Evolutionary conservation across 768 basidiomycete species (phyloP), one percentile per base, ranked within the genome.

Genomic region (Obba rivulosa): DNA sequence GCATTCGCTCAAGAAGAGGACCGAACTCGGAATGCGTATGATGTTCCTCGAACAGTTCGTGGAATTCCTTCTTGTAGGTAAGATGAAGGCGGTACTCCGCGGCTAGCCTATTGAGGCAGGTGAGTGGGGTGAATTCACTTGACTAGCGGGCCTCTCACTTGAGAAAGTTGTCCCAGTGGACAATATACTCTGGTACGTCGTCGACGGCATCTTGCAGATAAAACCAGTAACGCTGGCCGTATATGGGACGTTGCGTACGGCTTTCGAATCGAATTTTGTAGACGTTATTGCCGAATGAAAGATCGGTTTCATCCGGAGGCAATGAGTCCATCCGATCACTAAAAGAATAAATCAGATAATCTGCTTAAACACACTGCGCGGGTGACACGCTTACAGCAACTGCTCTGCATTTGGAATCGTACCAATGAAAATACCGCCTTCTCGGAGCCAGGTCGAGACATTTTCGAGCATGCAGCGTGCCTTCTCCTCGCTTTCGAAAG

Each of bases 161-260:
- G 24, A 87, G 83, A 63, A 98, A 98, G 57, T 85, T 85, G 39
- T 90, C 85, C 95, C 95, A 99, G 51, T 81, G 77, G n/a, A 99
- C 96, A 43, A 99, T 73, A 61, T 94, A 99, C 65, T 99, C 96
- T 4, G 95, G 94, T 17, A 97, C 95, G 57, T 98, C 83, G 54
- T 94, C 95, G 2, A 99, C 95, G 3, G 96, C 96, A 59, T 98
- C 96, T 61, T 82, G 71, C 21, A 99, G 79, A 70, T 80, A 96
- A 71, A 99, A 99, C 67, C 79, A 85, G 64, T 99, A 99, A 45
- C 87, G 83, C 65, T 97, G 90, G 2, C 96, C 96, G 63, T 87
- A 98, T 14, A 79, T 59, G 28, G 82, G 77, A 54, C 73, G 70
- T 54, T 75, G 69, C 43, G 72, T 71, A 42, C 83, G 79, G 44